Percentiles rank a stretch among this genome's conserved stretches.
These are phyloP conservation scores for Phytophthora constricta DNA, from an alignment of 352 stramenopile genomes.

Conservation along the genomic window DNA sequence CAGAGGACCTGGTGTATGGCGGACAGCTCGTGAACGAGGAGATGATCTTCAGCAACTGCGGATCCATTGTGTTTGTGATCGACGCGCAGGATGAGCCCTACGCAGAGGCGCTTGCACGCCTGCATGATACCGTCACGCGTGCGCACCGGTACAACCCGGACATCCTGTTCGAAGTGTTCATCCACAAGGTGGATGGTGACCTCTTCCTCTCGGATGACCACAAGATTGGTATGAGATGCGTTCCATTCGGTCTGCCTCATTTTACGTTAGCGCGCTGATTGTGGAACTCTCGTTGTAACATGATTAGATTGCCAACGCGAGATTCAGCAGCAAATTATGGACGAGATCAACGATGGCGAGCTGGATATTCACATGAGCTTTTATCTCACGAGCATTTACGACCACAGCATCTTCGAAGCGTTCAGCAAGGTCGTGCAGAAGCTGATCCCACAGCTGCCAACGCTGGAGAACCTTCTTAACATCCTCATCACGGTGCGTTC, in stretches of 20 bases:
- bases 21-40: slow-evolving; percentile 91
- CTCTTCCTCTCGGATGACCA: slow-evolving; percentile 98
- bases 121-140: slow-evolving; percentile 89
- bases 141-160: slow-evolving; percentile 94
- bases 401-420: slow-evolving; percentile 98
- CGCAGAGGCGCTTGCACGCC: slow-evolving; percentile 82
- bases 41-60: slow-evolving; percentile 92
- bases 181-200: slow-evolving; percentile 99
- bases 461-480: slow-evolving; percentile 98
- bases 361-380: slow-evolving; percentile 94
- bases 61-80: slow-evolving; percentile 97
- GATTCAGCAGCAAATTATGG: slow-evolving; percentile 97
- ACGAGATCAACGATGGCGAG: slow-evolving; percentile 95
- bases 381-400: slow-evolving; percentile 91
- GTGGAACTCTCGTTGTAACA: too few relatives aligned
- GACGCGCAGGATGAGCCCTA: slow-evolving; percentile 97
- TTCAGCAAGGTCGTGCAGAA: slow-evolving; percentile 98
- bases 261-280: too few relatives aligned
- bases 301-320: slow-evolving; percentile 94
- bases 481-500: slow-evolving; percentile 91
- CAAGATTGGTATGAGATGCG: slow-evolving; percentile 89
- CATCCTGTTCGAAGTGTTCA: slow-evolving; percentile 98
- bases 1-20: slow-evolving; percentile 88
- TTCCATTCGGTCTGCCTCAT: not conserved
- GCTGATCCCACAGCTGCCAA: slow-evolving; percentile 96